A percentile compares a stretch with the other conserved stretches of the same genome.
These are phyloP conservation scores for Ophiostoma perfectum DNA, from an alignment of 2,329 filamentous ascomycete species.

Conservation along the genomic window DNA sequence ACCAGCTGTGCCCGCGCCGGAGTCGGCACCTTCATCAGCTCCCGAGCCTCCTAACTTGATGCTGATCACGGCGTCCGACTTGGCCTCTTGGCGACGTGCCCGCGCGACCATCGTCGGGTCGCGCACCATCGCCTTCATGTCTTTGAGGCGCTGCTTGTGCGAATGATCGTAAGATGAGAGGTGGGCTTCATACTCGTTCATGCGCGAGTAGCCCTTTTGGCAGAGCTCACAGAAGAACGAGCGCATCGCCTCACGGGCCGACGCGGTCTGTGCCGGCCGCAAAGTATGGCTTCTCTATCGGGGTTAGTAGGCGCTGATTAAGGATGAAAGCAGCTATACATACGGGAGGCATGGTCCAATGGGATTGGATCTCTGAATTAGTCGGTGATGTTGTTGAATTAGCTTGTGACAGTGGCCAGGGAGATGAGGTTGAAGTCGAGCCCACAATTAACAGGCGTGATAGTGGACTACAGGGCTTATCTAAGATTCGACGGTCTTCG, in stretches of 20 bases:
- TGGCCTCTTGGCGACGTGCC: conserved; percentile 64
- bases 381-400: conserved; percentile 1
- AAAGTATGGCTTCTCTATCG: conserved; percentile 51
- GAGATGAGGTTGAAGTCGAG: neutral
- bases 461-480: conserved; percentile 7
- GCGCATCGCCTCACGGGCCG: conserved; percentile 69
- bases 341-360: conserved; percentile 18
- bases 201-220: conserved; percentile 87
- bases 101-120: conserved; percentile 61
- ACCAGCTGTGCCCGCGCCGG: conserved; percentile 37
- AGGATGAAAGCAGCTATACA: neutral
- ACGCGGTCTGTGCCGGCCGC: conserved; percentile 53
- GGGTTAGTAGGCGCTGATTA: neutral
- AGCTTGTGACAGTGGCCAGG: conserved; percentile 4
- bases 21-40: conserved; percentile 19
- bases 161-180: conserved; percentile 92
- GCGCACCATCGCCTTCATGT: conserved; percentile 79
- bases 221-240: conserved; percentile 84
- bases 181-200: conserved; percentile 95
- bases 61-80: conserved; percentile 62
- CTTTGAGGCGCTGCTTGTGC: conserved; percentile 83
- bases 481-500: neutral
- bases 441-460: neutral
- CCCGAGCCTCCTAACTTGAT: conserved; percentile 53
- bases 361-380: neutral